Evolutionary conservation across 140 eudicot genomes (phyloP).

Genomic region (Erigeron philadelphicus): DNA sequence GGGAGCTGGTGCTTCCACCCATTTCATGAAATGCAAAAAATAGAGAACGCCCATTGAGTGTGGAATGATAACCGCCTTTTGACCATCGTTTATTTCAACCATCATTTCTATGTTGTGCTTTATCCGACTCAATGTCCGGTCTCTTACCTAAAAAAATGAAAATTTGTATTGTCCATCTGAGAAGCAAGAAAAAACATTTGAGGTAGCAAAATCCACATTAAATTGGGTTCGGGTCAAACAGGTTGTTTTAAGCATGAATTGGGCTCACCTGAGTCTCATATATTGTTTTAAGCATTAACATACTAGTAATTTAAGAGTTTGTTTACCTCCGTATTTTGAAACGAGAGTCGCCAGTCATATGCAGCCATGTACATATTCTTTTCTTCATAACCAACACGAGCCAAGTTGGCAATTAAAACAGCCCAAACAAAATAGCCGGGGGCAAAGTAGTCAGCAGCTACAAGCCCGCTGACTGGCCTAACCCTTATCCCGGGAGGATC

Average conservation of each 20-base stretch:
- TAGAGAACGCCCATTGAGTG: constrained; percentile 96
- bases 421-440: constrained; percentile 99
- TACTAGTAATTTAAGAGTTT: not conserved
- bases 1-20: constrained; percentile 98
- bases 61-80: constrained; percentile 85
- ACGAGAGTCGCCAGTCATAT: constrained; percentile 92
- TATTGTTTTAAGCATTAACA: too few relatives aligned
- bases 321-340: constrained; percentile 87
- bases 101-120: constrained; percentile 77
- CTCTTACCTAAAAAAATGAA: constrained; percentile 57
- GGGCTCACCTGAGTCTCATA: too few relatives aligned
- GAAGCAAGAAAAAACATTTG: not conserved
- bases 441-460: constrained; percentile 94
- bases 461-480: constrained; percentile 87
- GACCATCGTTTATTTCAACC: constrained; percentile 79
- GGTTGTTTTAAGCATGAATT: too few relatives aligned
- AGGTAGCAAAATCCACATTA: too few relatives aligned
- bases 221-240: too few relatives aligned
- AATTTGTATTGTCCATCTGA: too few relatives aligned
- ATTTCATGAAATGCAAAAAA: constrained; percentile 91
- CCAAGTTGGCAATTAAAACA: constrained; percentile 83
- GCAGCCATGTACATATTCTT: constrained; percentile 96
- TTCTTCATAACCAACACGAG: constrained; percentile 94
- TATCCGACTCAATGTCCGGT: constrained; percentile 69
- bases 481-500: constrained; percentile 79